Evolutionary conservation across 345 rosid species (phyloP).

Genomic region (Eucalyptus coolabah): DNA sequence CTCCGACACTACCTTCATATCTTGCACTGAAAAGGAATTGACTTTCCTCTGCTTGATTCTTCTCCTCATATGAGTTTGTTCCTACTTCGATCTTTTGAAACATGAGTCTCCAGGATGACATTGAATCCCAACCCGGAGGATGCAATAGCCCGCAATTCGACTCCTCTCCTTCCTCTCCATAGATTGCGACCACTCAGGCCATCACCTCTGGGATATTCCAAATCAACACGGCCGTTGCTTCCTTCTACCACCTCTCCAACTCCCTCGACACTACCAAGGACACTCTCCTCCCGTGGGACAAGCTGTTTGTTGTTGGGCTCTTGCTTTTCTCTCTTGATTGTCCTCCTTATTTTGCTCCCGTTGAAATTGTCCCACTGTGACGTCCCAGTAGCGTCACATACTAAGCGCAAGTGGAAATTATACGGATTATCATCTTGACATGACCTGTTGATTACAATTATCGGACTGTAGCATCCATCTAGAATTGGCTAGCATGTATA

Average conservation of each 20-base stretch:
- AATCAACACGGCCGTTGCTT: conserved; percentile 50
- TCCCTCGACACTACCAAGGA: conserved; percentile 67
- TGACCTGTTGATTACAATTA: no score
- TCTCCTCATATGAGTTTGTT: not conserved
- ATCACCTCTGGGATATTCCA: conserved; percentile 65
- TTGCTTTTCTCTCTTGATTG: not conserved
- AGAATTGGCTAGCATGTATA: no score
- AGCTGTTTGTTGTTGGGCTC: conserved; percentile 3
- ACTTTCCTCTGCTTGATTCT: not conserved
- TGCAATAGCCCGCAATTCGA: not conserved
- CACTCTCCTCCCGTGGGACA: conserved; percentile 50
- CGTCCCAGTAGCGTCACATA: no score
- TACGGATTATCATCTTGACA: no score
- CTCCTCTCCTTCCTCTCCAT: conserved; percentile 10
- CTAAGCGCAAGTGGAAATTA: no score
- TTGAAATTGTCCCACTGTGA: not conserved
- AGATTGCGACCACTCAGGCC: conserved; percentile 18
- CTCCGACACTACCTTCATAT: not conserved
- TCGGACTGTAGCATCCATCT: no score
- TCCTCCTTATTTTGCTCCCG: not conserved
- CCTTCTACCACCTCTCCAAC: conserved; percentile 57
- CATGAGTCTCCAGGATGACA: conserved; percentile 2
- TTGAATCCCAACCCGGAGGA: conserved; percentile 1
- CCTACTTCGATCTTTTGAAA: not conserved
- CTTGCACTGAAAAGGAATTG: not conserved